Base-by-base conservation (phyloP, 441 rosid species). In the Flueggea neowawraea region DNA sequence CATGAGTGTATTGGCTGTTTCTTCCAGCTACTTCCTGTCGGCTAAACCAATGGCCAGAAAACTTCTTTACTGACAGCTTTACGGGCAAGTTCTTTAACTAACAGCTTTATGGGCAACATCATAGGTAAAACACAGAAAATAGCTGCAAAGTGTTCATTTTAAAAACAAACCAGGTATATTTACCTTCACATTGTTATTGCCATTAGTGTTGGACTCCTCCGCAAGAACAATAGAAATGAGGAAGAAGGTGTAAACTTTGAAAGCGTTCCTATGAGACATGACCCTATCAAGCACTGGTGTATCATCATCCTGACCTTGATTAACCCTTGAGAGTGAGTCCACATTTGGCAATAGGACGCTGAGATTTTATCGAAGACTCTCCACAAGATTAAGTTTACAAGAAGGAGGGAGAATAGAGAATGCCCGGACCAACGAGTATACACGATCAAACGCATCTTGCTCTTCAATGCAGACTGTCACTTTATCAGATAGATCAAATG, bases 341-440 rank as follows among this genome's bases (percentile, higher is more conserved):
- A 95, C 85, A 69, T 87, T 95, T 11, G 97, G 99, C 51, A 95
- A 97, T 64, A 95, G 96, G 74, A 95, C 98, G 57, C 91, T 86
- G 52, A 95, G 77, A 67, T 95, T 95, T 59, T 97, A 91, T 28
- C 99, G 80, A 7, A 95, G 88, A 66, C 89, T 86, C 76, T 95
- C 99, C 0, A 84, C 84, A 49, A 88, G 79, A 72, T 81, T 85
- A 72, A 79, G 77, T 65, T 95, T 91, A 73, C 81, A 87, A 58
- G 85, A 53, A 14, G 88, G 73, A 11, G 75, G 68, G 58, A 95
- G 97, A 69, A 48, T 49, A 31, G 73, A 63, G 68, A 95, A 90
- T 54, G 66, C 70, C 63, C 80, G 71, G 62, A 84, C 69, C 69
- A 88, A 65, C 1, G 99, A 86, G 78, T 84, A 92, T 44, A 88